Base-by-base conservation (phyloP, 2,329 filamentous ascomycete species). In the Xylaria multiplex region DNA sequence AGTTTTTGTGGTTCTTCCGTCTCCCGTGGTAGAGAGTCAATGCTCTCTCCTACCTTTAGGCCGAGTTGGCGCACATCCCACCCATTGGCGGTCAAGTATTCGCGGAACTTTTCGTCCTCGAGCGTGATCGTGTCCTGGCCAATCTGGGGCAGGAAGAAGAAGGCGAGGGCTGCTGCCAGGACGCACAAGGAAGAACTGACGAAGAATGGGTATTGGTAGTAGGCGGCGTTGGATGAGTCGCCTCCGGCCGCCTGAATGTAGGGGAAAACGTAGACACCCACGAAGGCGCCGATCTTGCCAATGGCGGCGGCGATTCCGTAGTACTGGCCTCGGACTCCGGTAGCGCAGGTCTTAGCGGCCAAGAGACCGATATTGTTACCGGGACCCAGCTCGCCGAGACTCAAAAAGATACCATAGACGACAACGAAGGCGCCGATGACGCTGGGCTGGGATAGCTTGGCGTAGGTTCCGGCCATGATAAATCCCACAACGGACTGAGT, bases 321-420 rank as follows among this genome's bases (percentile, higher is more conserved):
- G 79, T 90, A 91, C 49, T 82, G 83, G 2, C 93, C 94, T 45
- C 93, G 87, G n/a, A 97, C 90, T 19, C 91, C 91, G 4, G 94
- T 97, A 0, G 94, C 93, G 73, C 90, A 93, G 1, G 92, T 94
- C 82, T 97, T 97, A 53, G 91, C 91, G 0, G 94, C 93, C 35
- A 96, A 79, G 0, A 97, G 85, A 2, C 93, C 93, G 71, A 97
- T 97, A 77, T 97, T 97, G 81, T 97, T 92, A 13, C 94, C 94
- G 0, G 94, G 93, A 0, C 94, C 93, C 46, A 96, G 80, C 77
- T 96, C 93, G 56, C 92, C 92, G 1, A 95, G 83, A 0, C 90
- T 86, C 1, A 93, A 82, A 81, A 96, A 96, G 69, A 96, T 84
- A 16, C 89, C 92, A 72, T 93, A 95, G 2, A 95, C 87, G 5